phyloP scores from a whole-genome alignment of 2,329 filamentous ascomycete species.

The Trichoderma hamatum region DNA sequence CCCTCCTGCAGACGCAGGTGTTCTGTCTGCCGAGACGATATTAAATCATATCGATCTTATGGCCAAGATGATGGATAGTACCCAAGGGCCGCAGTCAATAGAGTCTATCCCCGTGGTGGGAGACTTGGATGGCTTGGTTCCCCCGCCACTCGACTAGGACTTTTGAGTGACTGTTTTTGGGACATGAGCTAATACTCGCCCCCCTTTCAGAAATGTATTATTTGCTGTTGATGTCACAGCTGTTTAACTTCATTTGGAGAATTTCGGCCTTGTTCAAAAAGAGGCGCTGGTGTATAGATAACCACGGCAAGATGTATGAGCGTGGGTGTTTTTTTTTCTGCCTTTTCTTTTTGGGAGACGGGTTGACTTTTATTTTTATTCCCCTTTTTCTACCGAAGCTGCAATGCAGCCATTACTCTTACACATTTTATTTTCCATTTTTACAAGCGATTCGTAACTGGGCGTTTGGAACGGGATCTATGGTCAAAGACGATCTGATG shows the following conservation, averaged over 20 bases:
- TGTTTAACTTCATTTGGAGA: neutral
- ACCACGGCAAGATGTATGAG: conserved; percentile 2
- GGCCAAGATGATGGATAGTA: conserved; percentile 40
- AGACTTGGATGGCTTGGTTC: conserved; percentile 37
- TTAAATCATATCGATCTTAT: conserved; percentile 47
- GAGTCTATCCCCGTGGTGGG: conserved; percentile 38
- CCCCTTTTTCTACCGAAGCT: neutral
- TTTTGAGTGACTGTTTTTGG: neutral
- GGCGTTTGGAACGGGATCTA: conserved; percentile 15
- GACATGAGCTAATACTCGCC: neutral
- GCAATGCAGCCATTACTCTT: neutral
- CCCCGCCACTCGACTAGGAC: conserved; percentile 40
- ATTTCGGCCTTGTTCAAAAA: neutral
- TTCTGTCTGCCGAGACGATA: conserved; percentile 42
- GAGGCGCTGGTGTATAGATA: conserved; percentile 20
- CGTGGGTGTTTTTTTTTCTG: neutral
- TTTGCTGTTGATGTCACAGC: neutral
- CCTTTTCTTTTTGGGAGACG: neutral
- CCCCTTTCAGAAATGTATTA: neutral
- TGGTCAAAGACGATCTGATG: conserved; percentile 9
- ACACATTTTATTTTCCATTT: neutral
- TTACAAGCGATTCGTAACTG: conserved; percentile 1
- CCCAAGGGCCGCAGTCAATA: conserved; percentile 35
- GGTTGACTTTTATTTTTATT: neutral
- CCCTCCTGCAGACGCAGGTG: conserved; percentile 36